Conservation (phyloP, 495 filamentous ascomycete genomes). For the Aspergillus nanangensis region DNA sequence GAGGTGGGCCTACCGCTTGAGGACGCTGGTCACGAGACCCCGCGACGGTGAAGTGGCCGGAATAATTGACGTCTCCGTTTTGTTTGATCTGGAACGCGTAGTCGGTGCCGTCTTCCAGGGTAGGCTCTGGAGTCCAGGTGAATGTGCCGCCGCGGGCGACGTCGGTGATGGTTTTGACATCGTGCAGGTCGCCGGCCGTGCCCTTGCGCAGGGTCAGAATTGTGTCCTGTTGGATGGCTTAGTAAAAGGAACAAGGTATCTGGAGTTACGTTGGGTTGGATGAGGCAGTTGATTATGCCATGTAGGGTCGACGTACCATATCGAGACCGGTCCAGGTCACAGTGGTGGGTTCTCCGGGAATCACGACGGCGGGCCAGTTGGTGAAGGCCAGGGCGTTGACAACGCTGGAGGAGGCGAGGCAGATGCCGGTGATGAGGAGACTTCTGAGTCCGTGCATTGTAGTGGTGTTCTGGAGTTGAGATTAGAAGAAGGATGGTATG, state of each 20-base stretch:
- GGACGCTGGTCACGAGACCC: conserved; percentile 6
- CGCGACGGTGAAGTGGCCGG: conserved; percentile 29
- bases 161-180: conserved; percentile 34
- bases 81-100: conserved; percentile 48
- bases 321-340: conserved; percentile 37
- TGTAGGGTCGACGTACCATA: conserved; percentile 18
- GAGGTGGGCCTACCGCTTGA: conserved; percentile 3
- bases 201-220: conserved; percentile 45
- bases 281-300: background rate
- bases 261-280: background rate
- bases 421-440: conserved; percentile 31
- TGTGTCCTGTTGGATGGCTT: conserved; percentile 34
- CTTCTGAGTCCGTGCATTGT: conserved; percentile 27
- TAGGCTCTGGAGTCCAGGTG: conserved; percentile 36
- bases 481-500: conserved; percentile 2
- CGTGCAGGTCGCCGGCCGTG: conserved; percentile 28
- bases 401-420: conserved; percentile 20
- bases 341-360: conserved; percentile 34
- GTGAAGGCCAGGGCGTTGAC: conserved; percentile 39
- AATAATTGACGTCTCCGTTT: conserved; percentile 38
- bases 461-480: background rate
- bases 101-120: conserved; percentile 30
- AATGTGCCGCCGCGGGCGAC: conserved; percentile 31
- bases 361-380: conserved; percentile 33
- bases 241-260: background rate